phyloP scores from a whole-genome alignment of 345 rosid species.

The Trapa incisa region DNA sequence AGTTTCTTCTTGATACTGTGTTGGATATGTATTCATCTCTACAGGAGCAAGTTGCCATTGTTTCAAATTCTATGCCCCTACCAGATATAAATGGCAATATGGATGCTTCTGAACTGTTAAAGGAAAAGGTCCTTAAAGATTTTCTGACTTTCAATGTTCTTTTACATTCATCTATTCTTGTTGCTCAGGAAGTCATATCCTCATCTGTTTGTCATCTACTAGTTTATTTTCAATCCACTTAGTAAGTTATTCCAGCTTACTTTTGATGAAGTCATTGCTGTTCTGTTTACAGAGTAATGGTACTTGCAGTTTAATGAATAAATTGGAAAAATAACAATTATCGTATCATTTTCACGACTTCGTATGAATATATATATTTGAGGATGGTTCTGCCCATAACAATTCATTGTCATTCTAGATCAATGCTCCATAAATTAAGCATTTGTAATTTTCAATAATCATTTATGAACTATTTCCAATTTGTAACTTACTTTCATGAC shows the following conservation, averaged over 20 bases:
- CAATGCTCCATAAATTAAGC: no score
- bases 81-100: constrained; percentile 38
- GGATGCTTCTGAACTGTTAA: constrained; percentile 70
- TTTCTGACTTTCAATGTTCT: not conserved
- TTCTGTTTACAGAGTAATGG: not conserved
- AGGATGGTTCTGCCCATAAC: no score
- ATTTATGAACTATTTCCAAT: no score
- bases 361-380: not conserved
- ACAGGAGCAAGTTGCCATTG: constrained; percentile 55
- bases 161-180: not conserved
- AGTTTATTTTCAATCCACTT: not conserved
- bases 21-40: constrained; percentile 66
- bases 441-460: no score
- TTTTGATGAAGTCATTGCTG: not conserved
- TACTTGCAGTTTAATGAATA: not conserved
- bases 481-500: not conserved
- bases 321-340: not conserved
- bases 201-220: not conserved
- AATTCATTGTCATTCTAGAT: no score
- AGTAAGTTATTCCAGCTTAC: not conserved
- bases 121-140: constrained; percentile 66
- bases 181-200: not conserved
- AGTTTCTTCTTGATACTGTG: constrained; percentile 80
- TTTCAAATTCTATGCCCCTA: constrained; percentile 38
- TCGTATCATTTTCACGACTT: not conserved